Percentiles rank a stretch among this genome's conserved stretches.
Evolutionary conservation across 139 green algal genomes (phyloP).

Genomic region (Chlamydomonas eustigma): DNA sequence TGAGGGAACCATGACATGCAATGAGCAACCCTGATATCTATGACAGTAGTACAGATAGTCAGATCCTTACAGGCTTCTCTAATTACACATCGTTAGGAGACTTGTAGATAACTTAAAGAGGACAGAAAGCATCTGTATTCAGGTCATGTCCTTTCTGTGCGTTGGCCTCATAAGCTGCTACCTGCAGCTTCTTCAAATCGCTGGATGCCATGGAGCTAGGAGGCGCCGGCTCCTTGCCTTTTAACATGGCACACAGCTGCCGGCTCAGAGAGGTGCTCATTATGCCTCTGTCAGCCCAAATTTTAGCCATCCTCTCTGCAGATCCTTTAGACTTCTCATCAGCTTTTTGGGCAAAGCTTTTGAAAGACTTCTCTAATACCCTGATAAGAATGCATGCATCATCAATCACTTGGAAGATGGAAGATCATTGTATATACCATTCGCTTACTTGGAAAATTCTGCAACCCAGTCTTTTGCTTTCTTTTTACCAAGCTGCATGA

Average conservation of each 20-base stretch:
- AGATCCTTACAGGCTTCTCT: too few species aligned
- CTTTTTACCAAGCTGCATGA: conserved; percentile 42
- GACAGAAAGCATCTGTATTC: too few species aligned
- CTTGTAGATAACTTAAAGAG: too few species aligned
- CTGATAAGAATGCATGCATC: not conserved
- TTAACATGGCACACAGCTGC: conserved; percentile 23
- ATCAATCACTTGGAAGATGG: not conserved
- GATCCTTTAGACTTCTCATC: conserved; percentile 2
- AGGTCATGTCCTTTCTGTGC: not conserved
- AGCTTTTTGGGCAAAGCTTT: conserved; percentile 1
- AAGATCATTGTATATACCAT: not conserved
- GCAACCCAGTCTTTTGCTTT: conserved; percentile 60
- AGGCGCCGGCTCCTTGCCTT: not conserved
- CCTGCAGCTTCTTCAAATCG: not conserved
- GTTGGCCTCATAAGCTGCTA: not conserved
- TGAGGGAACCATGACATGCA: too few species aligned
- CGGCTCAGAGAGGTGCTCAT: conserved; percentile 39
- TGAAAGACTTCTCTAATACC: conserved; percentile 11
- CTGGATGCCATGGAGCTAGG: not conserved
- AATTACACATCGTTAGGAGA: too few species aligned
- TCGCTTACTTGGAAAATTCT: conserved; percentile 41
- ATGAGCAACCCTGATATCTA: too few species aligned
- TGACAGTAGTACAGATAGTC: too few species aligned
- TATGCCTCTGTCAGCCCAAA: conserved; percentile 45
- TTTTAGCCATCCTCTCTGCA: conserved; percentile 17